Evolutionary conservation across 179 eudicot species (phyloP).

Genomic region (Dionaea muscipula): DNA sequence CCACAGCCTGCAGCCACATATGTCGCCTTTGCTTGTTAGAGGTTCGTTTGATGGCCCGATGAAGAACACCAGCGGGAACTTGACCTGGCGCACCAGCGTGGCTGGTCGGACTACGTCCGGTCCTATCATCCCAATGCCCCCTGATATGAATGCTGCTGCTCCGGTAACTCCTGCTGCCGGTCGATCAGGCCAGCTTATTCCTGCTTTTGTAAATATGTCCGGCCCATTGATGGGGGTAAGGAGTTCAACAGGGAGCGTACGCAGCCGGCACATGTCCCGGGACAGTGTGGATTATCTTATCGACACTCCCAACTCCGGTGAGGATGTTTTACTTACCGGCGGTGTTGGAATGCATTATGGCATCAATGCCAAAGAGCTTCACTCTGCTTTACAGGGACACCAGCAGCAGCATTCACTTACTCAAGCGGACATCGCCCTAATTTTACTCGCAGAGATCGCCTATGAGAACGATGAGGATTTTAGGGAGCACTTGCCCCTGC

Average conservation of each 20-base stretch:
- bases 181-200: slow-evolving; percentile 93
- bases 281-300: slow-evolving; percentile 94
- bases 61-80: slow-evolving; percentile 75
- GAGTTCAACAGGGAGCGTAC: slow-evolving; percentile 86
- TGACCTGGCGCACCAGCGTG: slow-evolving; percentile 90
- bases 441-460: slow-evolving; percentile 92
- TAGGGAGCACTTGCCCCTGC: slow-evolving; percentile 83
- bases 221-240: slow-evolving; percentile 97
- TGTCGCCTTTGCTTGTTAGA: slow-evolving; percentile 95
- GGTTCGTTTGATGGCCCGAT: slow-evolving; percentile 93
- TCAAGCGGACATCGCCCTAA: slow-evolving; percentile 93
- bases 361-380: slow-evolving; percentile 86
- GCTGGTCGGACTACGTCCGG: slow-evolving; percentile 95
- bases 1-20: slow-evolving; percentile 96
- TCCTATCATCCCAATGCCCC: slow-evolving; percentile 84
- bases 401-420: slow-evolving; percentile 91
- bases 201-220: slow-evolving; percentile 86
- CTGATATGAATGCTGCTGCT: slow-evolving; percentile 67
- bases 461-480: slow-evolving; percentile 98
- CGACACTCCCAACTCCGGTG: slow-evolving; percentile 95
- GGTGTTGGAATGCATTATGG: slow-evolving; percentile 56
- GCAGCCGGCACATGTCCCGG: slow-evolving; percentile 90
- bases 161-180: slow-evolving; percentile 71
- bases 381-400: slow-evolving; percentile 94
- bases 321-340: slow-evolving; percentile 66